phyloP scores from a whole-genome alignment of 441 rosid species.

The Gossypium trilobum region DNA sequence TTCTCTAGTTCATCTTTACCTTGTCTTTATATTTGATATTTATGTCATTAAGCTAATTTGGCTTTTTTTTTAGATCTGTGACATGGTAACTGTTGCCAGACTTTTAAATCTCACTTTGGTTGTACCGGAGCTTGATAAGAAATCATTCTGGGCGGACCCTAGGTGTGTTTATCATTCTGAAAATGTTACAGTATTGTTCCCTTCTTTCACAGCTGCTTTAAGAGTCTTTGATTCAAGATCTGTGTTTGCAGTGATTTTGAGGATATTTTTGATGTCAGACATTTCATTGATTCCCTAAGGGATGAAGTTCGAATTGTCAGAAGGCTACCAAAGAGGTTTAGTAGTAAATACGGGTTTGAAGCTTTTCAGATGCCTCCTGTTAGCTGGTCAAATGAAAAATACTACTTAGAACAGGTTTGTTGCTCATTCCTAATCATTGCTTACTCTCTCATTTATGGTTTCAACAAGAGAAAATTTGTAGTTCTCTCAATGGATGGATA shows the following conservation, averaged over 20 bases:
- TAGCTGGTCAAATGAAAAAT: slow-evolving; percentile 93
- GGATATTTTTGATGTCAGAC: slow-evolving; percentile 81
- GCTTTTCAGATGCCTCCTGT: slow-evolving; percentile 76
- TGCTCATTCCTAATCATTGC: neutral
- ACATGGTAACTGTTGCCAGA: slow-evolving; percentile 87
- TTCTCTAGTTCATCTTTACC: slow-evolving; percentile 16
- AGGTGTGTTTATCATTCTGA: slow-evolving; percentile 39
- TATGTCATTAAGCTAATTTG: slow-evolving; percentile 12
- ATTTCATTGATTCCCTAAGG: slow-evolving; percentile 86
- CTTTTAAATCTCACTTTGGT: slow-evolving; percentile 87
- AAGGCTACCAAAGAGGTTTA: slow-evolving; percentile 74
- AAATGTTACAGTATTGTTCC: neutral
- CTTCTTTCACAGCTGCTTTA: slow-evolving; percentile 1
- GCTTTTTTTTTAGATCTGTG: slow-evolving; percentile 62
- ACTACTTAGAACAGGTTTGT: slow-evolving; percentile 80
- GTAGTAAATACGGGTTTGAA: slow-evolving; percentile 48
- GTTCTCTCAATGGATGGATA: neutral
- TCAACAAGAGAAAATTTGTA: neutral
- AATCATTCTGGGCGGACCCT: slow-evolving; percentile 95
- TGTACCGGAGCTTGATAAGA: slow-evolving; percentile 92
- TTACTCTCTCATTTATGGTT: neutral
- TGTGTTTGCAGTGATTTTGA: slow-evolving; percentile 72
- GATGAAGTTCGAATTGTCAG: slow-evolving; percentile 77
- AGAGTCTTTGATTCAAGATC: slow-evolving; percentile 19
- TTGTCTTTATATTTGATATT: slow-evolving; percentile 1